Evolutionary conservation across 2,329 filamentous ascomycete species (phyloP).

Genomic region (Colletotrichum caudatum): DNA sequence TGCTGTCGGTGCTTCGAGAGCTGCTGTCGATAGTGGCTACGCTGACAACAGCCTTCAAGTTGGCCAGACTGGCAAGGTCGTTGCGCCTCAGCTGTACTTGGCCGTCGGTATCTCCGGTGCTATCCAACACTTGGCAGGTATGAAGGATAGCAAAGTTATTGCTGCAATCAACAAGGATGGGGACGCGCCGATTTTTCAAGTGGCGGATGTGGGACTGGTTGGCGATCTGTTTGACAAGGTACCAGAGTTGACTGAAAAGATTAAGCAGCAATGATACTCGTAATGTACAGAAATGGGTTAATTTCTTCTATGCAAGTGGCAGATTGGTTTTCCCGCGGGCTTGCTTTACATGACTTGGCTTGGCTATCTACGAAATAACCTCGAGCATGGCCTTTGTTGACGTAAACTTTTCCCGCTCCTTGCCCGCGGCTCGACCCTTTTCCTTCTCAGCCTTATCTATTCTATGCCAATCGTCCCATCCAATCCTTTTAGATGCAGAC

Average conservation of each 20-base stretch:
- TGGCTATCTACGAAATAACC: slow-evolving; percentile 56
- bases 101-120: slow-evolving; percentile 96
- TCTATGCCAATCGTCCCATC: slow-evolving; percentile 85
- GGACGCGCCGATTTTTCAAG: slow-evolving; percentile 97
- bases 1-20: slow-evolving; percentile 94
- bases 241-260: slow-evolving; percentile 94
- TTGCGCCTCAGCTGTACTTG: slow-evolving; percentile 94
- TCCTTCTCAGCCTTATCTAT: slow-evolving; percentile 85
- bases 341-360: background rate
- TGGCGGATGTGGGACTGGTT: slow-evolving; percentile 95
- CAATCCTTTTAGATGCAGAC: slow-evolving; percentile 70
- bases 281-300: slow-evolving; percentile 12
- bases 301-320: slow-evolving; percentile 13
- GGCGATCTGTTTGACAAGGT: slow-evolving; percentile 97
- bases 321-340: background rate
- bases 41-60: slow-evolving; percentile 99
- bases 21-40: slow-evolving; percentile 96
- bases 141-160: slow-evolving; percentile 99
- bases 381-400: slow-evolving; percentile 68
- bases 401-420: slow-evolving; percentile 80
- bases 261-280: slow-evolving; percentile 65
- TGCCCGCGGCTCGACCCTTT: slow-evolving; percentile 75
- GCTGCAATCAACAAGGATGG: slow-evolving; percentile 98
- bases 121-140: slow-evolving; percentile 97
- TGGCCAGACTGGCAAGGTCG: slow-evolving; percentile 98